These are phyloP conservation scores for Fusarium sororula DNA, from an alignment of 2,329 filamentous ascomycete genomes.

Conservation along the genomic window DNA sequence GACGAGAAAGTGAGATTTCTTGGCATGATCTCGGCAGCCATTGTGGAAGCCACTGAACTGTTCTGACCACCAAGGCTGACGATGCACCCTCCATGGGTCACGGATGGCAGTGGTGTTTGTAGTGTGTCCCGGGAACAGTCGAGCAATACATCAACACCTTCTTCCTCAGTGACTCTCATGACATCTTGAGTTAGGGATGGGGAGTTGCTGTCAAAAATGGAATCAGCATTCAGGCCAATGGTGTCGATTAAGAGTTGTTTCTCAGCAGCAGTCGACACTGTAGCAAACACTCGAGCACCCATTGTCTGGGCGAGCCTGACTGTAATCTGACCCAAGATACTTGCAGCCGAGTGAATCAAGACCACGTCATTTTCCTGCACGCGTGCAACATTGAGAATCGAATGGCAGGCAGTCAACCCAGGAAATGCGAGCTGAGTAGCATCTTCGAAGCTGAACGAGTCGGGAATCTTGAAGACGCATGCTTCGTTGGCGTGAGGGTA, in stretches of 20 bases:
- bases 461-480: neutral
- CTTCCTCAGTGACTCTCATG: neutral
- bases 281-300: neutral
- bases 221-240: rapidly evolving
- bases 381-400: neutral
- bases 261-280: neutral
- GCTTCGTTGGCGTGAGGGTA: neutral
- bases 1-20: neutral
- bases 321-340: neutral
- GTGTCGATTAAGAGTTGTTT: neutral
- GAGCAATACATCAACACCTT: neutral
- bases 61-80: neutral
- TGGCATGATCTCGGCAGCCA: neutral
- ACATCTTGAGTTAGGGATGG: neutral
- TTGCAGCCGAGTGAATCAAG: neutral
- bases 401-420: neutral
- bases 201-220: neutral
- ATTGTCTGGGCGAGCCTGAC: neutral
- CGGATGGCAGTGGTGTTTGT: neutral
- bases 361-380: neutral
- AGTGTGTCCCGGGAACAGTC: neutral
- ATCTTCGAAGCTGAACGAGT: neutral
- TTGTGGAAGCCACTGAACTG: rapidly evolving
- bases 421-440: rapidly evolving
- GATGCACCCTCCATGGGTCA: rapidly evolving